Evolutionary conservation across 2,329 filamentous ascomycete genomes (phyloP).

Genomic region (Hysterium pulicare): DNA sequence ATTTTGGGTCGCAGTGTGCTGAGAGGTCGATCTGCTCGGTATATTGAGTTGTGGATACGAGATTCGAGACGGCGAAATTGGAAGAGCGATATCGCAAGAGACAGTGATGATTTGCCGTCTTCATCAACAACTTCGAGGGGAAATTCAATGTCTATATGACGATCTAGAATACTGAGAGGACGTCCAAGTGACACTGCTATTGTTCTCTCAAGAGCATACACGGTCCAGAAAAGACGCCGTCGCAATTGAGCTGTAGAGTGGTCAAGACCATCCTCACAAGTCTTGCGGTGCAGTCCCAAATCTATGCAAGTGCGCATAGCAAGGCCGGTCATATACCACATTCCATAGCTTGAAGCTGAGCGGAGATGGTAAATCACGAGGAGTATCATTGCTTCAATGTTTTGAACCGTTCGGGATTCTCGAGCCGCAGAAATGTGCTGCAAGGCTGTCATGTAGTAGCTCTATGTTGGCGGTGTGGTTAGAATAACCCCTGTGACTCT

Average conservation of each 20-base stretch:
- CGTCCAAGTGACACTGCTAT: conserved; percentile 51
- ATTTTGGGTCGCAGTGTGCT: conserved; percentile 47
- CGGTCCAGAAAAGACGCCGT: conserved; percentile 51
- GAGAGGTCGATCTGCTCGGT: conserved; percentile 48
- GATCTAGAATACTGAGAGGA: conserved; percentile 50
- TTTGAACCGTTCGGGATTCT: conserved; percentile 49
- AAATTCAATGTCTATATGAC: conserved; percentile 50
- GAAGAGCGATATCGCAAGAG: conserved; percentile 44
- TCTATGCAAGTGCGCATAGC: conserved; percentile 54
- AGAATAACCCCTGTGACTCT: background rate
- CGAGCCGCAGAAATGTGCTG: conserved; percentile 49
- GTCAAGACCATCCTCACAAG: conserved; percentile 42
- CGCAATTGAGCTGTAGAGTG: conserved; percentile 45
- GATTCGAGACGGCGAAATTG: conserved; percentile 49
- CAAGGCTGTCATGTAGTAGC: conserved; percentile 50
- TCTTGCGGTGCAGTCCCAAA: conserved; percentile 49
- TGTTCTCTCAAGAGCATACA: conserved; percentile 50
- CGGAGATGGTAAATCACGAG: conserved; percentile 52
- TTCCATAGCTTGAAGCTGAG: conserved; percentile 48
- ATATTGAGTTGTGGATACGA: conserved; percentile 51
- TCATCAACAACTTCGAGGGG: conserved; percentile 46
- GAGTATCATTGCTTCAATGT: conserved; percentile 53
- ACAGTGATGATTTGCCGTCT: conserved; percentile 36
- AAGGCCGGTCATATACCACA: conserved; percentile 55
- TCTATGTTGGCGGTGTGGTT: conserved; percentile 34